Base-by-base conservation (phyloP, 306 rosid species). In the Carpinus fangiana region DNA sequence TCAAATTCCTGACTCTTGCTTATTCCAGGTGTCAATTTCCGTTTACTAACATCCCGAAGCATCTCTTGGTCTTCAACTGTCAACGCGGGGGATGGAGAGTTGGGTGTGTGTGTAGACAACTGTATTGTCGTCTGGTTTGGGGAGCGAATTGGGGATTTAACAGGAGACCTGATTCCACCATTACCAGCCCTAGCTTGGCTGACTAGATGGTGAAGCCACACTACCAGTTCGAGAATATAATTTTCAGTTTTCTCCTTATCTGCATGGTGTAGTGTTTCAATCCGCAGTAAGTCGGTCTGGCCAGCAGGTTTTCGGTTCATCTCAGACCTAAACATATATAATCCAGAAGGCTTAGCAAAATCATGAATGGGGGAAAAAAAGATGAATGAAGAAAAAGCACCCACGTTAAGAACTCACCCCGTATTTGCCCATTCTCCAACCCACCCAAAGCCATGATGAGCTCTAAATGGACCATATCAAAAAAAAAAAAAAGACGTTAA, bases 351-450 rank as follows among this genome's bases (percentile, higher is more conserved):
- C 21, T 52, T 20, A 59, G 79, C 53, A 50, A 48, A 51, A 86
- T 57, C 48, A 62, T 52, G 23, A 28, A 70, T 52, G 20, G 28
- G 20, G 36, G 45, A 41, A 75, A n/a, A 54, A 74, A 59, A 48
- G 48, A 73, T 61, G 46, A 41, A 8, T 12, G 20, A 59, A 28
- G 47, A 74, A 77, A 66, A 26, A 70, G 79, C 66, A 60, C 3
- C 43, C 28, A 26, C 67, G 46, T 69, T 85, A 14, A 46, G 48
- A 60, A 81, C 97, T 85, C 75, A 96, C 99, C 98, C 99, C 48
- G 98, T 89, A 81, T 93, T 96, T 47, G 98, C 99, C 99, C 97
- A 96, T 87, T 93, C 99, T 88, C 98, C 99, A 59, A 96, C 99
- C 98, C 98, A 96, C 68, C 99, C 99, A 70, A 90, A 93, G 83